A percentile compares a stretch with the other conserved stretches of the same genome.
Conservation (phyloP, 495 filamentous ascomycete species). For the Penicillium paxilli region DNA sequence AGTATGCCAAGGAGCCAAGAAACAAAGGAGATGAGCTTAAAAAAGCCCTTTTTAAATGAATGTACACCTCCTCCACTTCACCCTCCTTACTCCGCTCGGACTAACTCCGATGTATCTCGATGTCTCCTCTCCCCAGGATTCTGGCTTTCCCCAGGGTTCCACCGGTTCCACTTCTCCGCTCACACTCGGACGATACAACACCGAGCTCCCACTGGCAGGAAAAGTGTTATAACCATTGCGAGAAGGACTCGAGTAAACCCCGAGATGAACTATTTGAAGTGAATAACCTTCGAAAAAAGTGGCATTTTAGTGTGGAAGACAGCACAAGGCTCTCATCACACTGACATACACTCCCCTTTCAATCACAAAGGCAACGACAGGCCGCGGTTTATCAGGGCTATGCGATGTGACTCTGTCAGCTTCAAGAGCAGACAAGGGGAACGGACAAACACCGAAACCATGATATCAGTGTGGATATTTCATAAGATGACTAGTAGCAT, state of each 20-base stretch:
- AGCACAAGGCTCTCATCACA: no score
- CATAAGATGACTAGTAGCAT: background rate
- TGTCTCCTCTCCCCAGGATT: background rate
- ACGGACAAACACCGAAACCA: background rate
- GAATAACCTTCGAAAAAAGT: no score
- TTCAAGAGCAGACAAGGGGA: background rate
- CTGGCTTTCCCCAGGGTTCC: constrained; percentile 2
- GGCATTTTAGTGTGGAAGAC: no score
- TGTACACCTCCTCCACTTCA: background rate
- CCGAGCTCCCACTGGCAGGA: background rate
- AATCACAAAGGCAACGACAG: no score
- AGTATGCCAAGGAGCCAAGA: background rate
- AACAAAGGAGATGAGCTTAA: background rate
- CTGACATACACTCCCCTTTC: no score
- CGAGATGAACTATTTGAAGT: background rate
- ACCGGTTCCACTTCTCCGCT: background rate
- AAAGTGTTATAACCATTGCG: background rate
- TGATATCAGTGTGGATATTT: background rate
- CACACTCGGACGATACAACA: background rate
- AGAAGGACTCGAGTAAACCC: background rate
- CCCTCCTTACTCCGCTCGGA: background rate
- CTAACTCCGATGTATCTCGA: constrained; percentile 5
- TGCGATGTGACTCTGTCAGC: background rate
- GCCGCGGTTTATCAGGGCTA: background rate
- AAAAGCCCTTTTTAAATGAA: background rate